Base-by-base conservation (phyloP, 2,329 filamentous ascomycete species). In the Sclerotinia borealis region DNA sequence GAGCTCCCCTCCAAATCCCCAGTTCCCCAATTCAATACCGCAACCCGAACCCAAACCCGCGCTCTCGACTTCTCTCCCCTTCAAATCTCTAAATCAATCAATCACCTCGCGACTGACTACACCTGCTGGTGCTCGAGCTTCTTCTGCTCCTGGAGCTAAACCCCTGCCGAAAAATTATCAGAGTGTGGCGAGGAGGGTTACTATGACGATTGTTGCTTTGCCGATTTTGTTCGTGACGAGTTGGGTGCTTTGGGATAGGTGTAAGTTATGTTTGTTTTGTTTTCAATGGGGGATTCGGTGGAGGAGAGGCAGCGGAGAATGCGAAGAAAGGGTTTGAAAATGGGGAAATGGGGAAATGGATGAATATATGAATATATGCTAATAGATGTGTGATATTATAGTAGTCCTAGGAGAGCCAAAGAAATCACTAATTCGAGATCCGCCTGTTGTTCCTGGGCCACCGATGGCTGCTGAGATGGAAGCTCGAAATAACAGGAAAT, bases 191-290 rank as follows among this genome's bases (percentile, higher is more conserved):
- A 71, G 72, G 63, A 73, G 68, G 56, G 65, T 73, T 22, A 73
- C 71, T 6, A 69, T 68, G 66, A 63, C 67, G 29, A 73, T 75
- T 64, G 71, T 74, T 10, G 73, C 72, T 1, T 41, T 73, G 67
- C 73, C 73, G 22, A 72, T 75, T 65, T 47, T 64, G 17, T 65
- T 75, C 62, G 73, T 73, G 11, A 74, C 73, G 39, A 73, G 72
- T 56, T 75, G 70, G 61, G 67, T 73, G 27, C 59, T 75, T n/a
- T 75, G 70, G 60, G 64, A 75, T 50, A 66, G 72, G 69, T 59
- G 73, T 74, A 49, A 67, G 72, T 68, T 29, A 7, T 61, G 2
- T 17, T 36, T 34, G 39, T 56, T 39, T 41, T 17, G 25, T 29
- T 47, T 43, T 22, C 13, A 39, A 36, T 27, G 15, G 3, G n/a